These are phyloP conservation scores for Chlamydomonas sphaeroides DNA, from an alignment of 139 green algal genomes.

Conservation along the genomic window DNA sequence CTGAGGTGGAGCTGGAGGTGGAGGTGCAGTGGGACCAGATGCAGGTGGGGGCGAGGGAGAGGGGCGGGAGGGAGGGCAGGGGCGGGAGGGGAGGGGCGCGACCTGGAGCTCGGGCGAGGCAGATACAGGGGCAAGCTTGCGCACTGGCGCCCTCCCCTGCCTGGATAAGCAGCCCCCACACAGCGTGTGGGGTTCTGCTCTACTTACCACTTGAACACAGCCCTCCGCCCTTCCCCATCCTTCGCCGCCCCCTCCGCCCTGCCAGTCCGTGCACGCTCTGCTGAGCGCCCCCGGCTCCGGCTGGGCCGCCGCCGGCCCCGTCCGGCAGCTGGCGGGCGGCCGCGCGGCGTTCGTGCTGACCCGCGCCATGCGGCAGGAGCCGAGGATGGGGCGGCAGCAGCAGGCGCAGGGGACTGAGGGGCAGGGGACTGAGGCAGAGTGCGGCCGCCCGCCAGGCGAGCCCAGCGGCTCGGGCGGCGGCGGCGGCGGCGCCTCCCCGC, in stretches of 20 bases:
- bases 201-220: background rate
- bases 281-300: background rate
- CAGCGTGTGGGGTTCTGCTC: background rate
- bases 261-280: background rate
- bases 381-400: background rate
- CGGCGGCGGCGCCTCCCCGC: too few species aligned
- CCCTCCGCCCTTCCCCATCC: background rate
- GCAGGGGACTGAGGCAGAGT: too few species aligned
- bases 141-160: too few species aligned
- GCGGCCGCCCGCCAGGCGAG: too few species aligned
- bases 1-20: background rate
- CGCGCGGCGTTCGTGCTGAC: background rate
- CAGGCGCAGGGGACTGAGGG: too few species aligned
- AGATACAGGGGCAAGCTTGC: too few species aligned
- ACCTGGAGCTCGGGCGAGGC: too few species aligned
- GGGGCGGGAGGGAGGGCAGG: too few species aligned
- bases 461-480: too few species aligned
- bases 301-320: background rate
- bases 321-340: background rate
- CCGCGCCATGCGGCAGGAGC: too few species aligned
- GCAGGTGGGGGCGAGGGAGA: background rate
- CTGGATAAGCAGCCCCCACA: too few species aligned
- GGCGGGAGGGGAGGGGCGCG: too few species aligned
- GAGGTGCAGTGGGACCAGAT: conserved; percentile 44
- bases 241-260: background rate